These are phyloP conservation scores for Solanum virginianum DNA, from an alignment of 257 asterid species.

Conservation along the genomic window DNA sequence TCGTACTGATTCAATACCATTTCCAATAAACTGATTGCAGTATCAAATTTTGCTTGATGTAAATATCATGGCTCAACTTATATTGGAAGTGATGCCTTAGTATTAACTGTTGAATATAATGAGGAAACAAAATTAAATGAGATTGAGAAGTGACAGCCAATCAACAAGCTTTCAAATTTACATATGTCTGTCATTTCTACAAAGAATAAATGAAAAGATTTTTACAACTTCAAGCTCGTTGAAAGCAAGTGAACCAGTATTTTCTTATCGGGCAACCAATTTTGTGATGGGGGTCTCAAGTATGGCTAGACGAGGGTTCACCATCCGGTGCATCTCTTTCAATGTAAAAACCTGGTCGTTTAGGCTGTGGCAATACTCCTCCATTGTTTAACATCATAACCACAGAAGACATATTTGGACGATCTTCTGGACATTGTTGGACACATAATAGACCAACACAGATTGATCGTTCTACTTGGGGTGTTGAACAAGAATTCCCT, in stretches of 20 bases:
- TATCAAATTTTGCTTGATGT: neutral
- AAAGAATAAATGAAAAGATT: neutral
- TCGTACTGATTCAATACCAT: neutral
- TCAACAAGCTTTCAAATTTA: neutral
- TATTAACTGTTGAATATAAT: neutral
- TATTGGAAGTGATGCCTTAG: neutral
- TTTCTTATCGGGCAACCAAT: neutral
- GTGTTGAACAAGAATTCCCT: neutral
- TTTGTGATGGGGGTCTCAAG: neutral
- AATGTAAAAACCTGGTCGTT: conserved; percentile 21
- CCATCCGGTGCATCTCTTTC: neutral
- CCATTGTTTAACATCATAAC: conserved; percentile 20
- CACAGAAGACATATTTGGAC: conserved; percentile 24
- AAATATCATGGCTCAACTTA: neutral
- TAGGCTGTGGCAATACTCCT: conserved; percentile 8
- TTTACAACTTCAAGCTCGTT: neutral
- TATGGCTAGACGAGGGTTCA: neutral
- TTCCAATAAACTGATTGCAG: neutral
- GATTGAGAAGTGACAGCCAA: neutral
- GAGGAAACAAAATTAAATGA: neutral
- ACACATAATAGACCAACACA: conserved; percentile 27
- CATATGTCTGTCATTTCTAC: neutral
- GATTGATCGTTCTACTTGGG: conserved; percentile 12
- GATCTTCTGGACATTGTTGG: conserved; percentile 18
- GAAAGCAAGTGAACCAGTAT: neutral